Evolutionary conservation across 2,329 filamentous ascomycete species (phyloP).

Genomic region (Claviceps humidiphila): DNA sequence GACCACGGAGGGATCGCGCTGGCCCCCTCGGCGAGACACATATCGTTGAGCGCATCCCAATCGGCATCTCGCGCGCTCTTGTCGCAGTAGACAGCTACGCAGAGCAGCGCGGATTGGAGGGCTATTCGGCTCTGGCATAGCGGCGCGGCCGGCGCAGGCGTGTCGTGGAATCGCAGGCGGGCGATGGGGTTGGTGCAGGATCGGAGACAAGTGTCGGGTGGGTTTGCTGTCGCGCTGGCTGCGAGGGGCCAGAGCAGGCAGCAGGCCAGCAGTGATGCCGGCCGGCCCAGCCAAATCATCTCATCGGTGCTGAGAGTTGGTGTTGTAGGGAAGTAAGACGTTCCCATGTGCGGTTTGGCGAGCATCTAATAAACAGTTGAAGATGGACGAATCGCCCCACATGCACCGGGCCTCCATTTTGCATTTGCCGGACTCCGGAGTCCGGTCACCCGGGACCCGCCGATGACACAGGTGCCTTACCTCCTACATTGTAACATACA

Average conservation of each 20-base stretch:
- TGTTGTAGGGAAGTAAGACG: not conserved
- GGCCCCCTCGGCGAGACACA: conserved; percentile 16
- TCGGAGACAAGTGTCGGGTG: conserved; percentile 15
- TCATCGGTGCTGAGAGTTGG: conserved; percentile 1
- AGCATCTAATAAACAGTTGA: too few species aligned
- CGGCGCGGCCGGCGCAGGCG: conserved; percentile 7
- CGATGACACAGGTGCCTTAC: too few species aligned
- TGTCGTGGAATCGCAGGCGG: conserved; percentile 19
- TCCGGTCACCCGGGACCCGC: too few species aligned
- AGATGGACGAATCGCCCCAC: not conserved
- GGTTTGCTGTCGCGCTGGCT: not conserved
- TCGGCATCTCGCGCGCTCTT: conserved; percentile 12
- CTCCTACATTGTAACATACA: too few species aligned
- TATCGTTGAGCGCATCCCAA: conserved; percentile 19
- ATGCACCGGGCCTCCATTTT: not conserved
- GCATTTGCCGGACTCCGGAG: too few species aligned
- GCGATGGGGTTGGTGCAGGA: conserved; percentile 19
- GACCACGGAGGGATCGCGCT: conserved; percentile 20
- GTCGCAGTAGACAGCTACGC: conserved; percentile 22
- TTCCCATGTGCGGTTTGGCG: not conserved
- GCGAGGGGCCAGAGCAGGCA: not conserved
- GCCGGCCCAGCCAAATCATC: conserved; percentile 1
- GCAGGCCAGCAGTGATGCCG: conserved; percentile 5
- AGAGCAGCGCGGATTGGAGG: conserved; percentile 24
- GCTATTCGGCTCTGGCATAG: conserved; percentile 18